A percentile compares a stretch with the other conserved stretches of the same genome.
Evolutionary conservation across 202 grass and related monocot genomes (phyloP).

Genomic region (Panicum hallii): DNA sequence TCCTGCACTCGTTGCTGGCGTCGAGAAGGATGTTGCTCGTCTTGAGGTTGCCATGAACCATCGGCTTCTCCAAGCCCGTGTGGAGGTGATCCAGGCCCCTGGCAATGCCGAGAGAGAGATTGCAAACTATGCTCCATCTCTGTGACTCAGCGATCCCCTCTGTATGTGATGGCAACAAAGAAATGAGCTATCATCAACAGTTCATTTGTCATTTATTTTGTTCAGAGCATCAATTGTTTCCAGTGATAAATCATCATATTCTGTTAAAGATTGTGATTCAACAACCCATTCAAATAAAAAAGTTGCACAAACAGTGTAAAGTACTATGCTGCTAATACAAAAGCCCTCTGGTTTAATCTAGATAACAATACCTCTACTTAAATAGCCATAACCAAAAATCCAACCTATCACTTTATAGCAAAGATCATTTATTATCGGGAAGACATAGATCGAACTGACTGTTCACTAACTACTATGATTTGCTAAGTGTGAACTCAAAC

Average conservation of each 20-base stretch:
- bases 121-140: slow-evolving; percentile 78
- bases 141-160: slow-evolving; percentile 82
- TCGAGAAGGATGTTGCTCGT: slow-evolving; percentile 85
- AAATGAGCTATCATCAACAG: slow-evolving; percentile 18
- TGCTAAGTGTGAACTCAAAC: slow-evolving; percentile 27
- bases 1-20: slow-evolving; percentile 58
- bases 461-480: slow-evolving; percentile 24
- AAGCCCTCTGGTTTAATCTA: no score
- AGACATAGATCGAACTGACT: background rate
- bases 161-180: slow-evolving; percentile 35
- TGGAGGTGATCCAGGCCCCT: slow-evolving; percentile 92
- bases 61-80: slow-evolving; percentile 66
- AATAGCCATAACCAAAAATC: no score
- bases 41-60: slow-evolving; percentile 94
- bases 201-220: background rate
- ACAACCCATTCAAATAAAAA: no score
- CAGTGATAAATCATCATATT: no score
- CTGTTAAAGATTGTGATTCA: no score
- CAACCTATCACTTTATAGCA: no score
- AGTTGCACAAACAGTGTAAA: no score
- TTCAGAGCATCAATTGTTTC: no score
- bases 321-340: no score
- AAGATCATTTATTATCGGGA: background rate
- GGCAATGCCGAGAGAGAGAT: slow-evolving; percentile 71
- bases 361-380: no score